A percentile compares a stretch with the other conserved stretches of the same genome.
Evolutionary conservation across 2,329 filamentous ascomycete genomes (phyloP).

Genomic region (Aschersonia sp.): DNA sequence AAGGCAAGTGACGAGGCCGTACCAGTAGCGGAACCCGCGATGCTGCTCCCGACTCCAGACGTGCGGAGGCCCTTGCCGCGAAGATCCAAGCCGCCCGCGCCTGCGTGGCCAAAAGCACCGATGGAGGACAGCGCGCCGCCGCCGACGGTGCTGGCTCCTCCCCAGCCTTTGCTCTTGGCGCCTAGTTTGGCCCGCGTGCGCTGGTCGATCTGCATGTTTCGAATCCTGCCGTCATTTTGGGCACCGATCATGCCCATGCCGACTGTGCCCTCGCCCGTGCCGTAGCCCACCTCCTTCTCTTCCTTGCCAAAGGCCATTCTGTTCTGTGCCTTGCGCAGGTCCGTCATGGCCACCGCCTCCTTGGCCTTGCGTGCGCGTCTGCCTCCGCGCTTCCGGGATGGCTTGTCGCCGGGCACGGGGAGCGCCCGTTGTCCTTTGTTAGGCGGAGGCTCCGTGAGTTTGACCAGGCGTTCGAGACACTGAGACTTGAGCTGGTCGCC

Average conservation of each 20-base stretch:
- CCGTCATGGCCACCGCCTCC: constrained; percentile 93
- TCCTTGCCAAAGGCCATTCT: constrained; percentile 92
- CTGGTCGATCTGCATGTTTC: constrained; percentile 79
- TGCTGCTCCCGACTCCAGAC: constrained; percentile 63
- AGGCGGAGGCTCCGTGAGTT: constrained; percentile 79
- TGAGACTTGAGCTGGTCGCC: constrained; percentile 72
- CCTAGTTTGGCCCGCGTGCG: constrained; percentile 85
- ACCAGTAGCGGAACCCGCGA: constrained; percentile 41
- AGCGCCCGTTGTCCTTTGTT: constrained; percentile 81
- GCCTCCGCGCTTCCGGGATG: constrained; percentile 81
- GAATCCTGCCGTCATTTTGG: constrained; percentile 75
- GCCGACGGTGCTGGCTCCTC: constrained; percentile 48
- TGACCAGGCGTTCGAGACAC: constrained; percentile 77
- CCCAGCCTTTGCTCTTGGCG: constrained; percentile 95
- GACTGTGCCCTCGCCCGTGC: constrained; percentile 67
- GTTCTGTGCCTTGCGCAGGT: constrained; percentile 91
- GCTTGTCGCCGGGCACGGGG: constrained; percentile 90
- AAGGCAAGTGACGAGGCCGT: constrained; percentile 84
- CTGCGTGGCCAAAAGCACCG: constrained; percentile 55
- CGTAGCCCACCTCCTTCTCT: constrained; percentile 86
- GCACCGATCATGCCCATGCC: constrained; percentile 94
- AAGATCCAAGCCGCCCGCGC: constrained; percentile 46
- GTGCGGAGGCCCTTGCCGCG: constrained; percentile 67
- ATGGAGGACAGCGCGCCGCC: constrained; percentile 59
- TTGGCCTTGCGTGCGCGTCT: constrained; percentile 85